Conservation (phyloP, 257 asterid species). For the Solanum pennellii region DNA sequence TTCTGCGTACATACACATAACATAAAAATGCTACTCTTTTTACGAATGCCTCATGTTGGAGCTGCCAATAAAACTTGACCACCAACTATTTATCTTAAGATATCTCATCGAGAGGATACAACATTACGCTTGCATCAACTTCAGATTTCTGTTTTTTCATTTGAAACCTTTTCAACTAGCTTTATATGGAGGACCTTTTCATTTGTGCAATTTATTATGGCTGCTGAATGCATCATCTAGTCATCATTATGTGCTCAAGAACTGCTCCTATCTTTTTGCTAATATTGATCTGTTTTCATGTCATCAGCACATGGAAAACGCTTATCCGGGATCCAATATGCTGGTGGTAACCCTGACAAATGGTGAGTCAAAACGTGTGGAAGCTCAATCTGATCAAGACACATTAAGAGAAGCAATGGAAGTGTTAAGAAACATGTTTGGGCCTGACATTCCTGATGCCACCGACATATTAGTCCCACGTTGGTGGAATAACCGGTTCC, state of each 20-base stretch:
- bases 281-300: conserved; percentile 4
- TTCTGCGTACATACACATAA: background rate
- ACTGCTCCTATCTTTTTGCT: background rate
- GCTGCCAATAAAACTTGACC: background rate
- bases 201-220: background rate
- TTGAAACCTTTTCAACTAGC: background rate
- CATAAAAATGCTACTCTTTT: background rate
- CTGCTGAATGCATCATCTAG: background rate
- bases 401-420: conserved; percentile 86
- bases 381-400: conserved; percentile 69
- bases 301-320: conserved; percentile 92
- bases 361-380: conserved; percentile 81
- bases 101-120: background rate
- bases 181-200: background rate
- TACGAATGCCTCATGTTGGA: background rate
- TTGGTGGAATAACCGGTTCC: conserved; percentile 95
- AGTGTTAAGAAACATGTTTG: conserved; percentile 79
- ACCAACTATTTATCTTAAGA: background rate
- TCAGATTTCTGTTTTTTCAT: background rate
- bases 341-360: conserved; percentile 85
- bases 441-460: conserved; percentile 63
- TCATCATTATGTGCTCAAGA: background rate
- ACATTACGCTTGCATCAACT: background rate
- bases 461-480: conserved; percentile 74
- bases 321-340: conserved; percentile 81